phyloP scores from a whole-genome alignment of 345 rosid species.

The Reutealis trisperma region DNA sequence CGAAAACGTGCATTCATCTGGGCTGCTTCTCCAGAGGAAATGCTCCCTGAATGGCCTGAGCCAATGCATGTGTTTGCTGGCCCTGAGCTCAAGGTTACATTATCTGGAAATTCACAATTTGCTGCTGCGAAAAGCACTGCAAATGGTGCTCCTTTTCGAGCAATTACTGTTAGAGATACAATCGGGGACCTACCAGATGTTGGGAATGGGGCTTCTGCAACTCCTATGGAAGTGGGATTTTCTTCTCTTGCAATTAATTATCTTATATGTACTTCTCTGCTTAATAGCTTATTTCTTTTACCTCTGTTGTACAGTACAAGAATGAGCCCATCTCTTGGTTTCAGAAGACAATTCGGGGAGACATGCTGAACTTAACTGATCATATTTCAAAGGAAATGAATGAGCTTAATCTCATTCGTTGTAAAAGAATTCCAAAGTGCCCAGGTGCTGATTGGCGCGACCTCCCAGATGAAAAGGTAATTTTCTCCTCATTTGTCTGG shows the following conservation, averaged over 20 bases:
- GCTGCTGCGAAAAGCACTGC: constrained; percentile 80
- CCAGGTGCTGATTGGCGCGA: constrained; percentile 97
- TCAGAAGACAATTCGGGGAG: constrained; percentile 69
- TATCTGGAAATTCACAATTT: constrained; percentile 47
- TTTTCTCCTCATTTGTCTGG: too few relatives aligned
- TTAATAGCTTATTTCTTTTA: too few relatives aligned
- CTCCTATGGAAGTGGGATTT: constrained; percentile 43
- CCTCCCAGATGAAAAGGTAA: constrained; percentile 70
- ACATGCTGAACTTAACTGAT: constrained; percentile 50
- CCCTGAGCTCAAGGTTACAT: constrained; percentile 57
- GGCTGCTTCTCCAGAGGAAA: constrained; percentile 89
- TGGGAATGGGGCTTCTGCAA: constrained; percentile 60
- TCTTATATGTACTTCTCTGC: too few relatives aligned
- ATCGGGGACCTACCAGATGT: constrained; percentile 86
- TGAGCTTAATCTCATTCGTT: constrained; percentile 70
- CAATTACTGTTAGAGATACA: constrained; percentile 88
- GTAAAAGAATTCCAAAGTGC: constrained; percentile 69
- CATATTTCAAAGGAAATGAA: constrained; percentile 84
- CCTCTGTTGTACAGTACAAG: constrained; percentile 46
- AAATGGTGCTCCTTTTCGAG: constrained; percentile 80
- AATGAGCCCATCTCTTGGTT: constrained; percentile 70
- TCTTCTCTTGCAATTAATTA: too few relatives aligned
- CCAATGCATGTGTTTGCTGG: constrained; percentile 88
- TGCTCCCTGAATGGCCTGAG: constrained; percentile 97
- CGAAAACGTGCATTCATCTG: constrained; percentile 86